A percentile compares a stretch with the other conserved stretches of the same genome.
Evolutionary conservation across 495 filamentous ascomycete species (phyloP).

Genomic region (Talaromyces proteolyticus): DNA sequence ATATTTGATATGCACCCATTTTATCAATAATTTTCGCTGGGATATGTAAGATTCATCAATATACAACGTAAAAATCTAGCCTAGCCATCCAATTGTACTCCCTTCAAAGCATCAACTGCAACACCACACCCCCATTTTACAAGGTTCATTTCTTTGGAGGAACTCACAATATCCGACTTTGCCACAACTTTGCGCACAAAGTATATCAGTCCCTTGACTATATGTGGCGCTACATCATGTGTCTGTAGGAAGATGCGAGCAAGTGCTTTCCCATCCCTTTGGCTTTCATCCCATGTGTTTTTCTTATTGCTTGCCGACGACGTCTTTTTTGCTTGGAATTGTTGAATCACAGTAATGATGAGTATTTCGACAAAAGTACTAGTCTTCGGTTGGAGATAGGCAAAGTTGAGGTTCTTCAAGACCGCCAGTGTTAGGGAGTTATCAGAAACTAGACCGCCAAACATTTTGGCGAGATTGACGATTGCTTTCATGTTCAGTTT

Average conservation of each 20-base stretch:
- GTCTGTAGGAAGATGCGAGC: conserved; percentile 55
- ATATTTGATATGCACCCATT: too few relatives aligned
- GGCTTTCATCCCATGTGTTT: conserved; percentile 15
- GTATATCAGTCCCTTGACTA: conserved; percentile 67
- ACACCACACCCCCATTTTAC: conserved; percentile 68
- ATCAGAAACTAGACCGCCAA: conserved; percentile 64
- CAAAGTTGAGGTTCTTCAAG: conserved; percentile 73
- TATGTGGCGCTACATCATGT: conserved; percentile 47
- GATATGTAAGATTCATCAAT: too few relatives aligned
- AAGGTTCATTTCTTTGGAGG: conserved; percentile 48
- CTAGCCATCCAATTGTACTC: conserved; percentile 21
- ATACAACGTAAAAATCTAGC: too few relatives aligned
- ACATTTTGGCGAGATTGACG: conserved; percentile 89
- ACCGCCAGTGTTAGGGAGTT: conserved; percentile 56
- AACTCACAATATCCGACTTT: conserved; percentile 63
- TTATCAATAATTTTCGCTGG: too few relatives aligned
- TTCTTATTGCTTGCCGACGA: conserved; percentile 8
- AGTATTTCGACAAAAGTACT: conserved; percentile 74
- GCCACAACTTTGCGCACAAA: conserved; percentile 74
- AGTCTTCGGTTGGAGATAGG: conserved; percentile 70
- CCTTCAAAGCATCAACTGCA: conserved; percentile 52
- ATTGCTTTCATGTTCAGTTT: conserved; percentile 54
- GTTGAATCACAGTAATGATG: conserved; percentile 66
- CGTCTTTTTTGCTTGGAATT: conserved; percentile 42
- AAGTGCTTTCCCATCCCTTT: conserved; percentile 40